Evolutionary conservation across 441 rosid species (phyloP).

Genomic region (Cnidoscolus chayamansa): DNA sequence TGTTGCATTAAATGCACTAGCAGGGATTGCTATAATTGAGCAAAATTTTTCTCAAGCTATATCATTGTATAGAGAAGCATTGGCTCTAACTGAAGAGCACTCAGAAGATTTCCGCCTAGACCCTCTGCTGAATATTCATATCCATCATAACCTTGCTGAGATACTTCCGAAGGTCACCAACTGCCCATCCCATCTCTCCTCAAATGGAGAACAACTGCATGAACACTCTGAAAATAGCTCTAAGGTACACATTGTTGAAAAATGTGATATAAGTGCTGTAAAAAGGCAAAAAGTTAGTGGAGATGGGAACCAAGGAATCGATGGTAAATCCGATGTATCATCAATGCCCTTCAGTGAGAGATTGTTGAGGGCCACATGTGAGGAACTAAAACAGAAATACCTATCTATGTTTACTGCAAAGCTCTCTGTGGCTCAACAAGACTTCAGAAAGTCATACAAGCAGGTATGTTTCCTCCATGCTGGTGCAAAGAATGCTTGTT

Average conservation of each 20-base stretch:
- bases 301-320: constrained; percentile 28
- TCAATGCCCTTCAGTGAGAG: constrained; percentile 31
- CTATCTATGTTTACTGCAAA: constrained; percentile 59
- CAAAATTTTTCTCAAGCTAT: constrained; percentile 61
- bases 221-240: constrained; percentile 38
- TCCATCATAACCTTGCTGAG: constrained; percentile 85
- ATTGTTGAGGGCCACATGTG: constrained; percentile 49
- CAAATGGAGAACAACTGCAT: constrained; percentile 30
- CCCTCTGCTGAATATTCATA: constrained; percentile 85
- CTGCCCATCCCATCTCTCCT: constrained; percentile 31
- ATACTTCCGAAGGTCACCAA: constrained; percentile 49
- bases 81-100: constrained; percentile 62
- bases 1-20: constrained; percentile 92
- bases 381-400: constrained; percentile 66
- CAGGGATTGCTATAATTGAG: constrained; percentile 84
- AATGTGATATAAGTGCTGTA: constrained; percentile 33
- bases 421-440: constrained; percentile 65
- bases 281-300: constrained; percentile 49
- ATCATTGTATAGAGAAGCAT: constrained; percentile 74
- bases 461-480: constrained; percentile 45
- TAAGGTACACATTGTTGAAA: constrained; percentile 34
- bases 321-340: constrained; percentile 29
- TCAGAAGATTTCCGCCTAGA: constrained; percentile 87
- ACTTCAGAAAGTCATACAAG: constrained; percentile 57
- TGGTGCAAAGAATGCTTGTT: background rate